Base-by-base conservation (phyloP, 305 asterid genomes). In the Stenogyne calaminthoides region DNA sequence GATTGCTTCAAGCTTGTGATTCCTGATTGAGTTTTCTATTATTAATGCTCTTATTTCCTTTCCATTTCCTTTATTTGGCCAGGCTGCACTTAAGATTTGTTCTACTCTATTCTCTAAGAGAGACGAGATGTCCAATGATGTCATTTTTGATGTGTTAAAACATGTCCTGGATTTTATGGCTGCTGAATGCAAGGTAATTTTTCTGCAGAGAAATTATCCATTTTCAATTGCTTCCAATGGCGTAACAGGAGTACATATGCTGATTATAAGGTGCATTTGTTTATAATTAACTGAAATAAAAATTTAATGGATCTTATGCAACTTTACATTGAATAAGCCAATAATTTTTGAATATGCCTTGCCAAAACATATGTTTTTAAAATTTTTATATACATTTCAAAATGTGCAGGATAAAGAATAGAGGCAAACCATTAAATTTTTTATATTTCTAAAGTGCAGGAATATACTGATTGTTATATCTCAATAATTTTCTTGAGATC, bases 171-270 rank as follows among this genome's bases (percentile, higher is more conserved):
- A 78, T 52, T 70, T 83, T 73, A 77, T 85, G 81, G 89, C 91
- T 67, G 73, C 79, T 51, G 94, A 86, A 71, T 84, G 93, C 86
- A 83, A 90, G 99, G 99, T 95, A 88, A 64, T 64, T 67, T 72
- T 39, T 57, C 20, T 29, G 42, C 11, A 34, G 51, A 55, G 27
- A 51, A 51, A 15, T 15, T 9, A 27, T 57, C 14, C 72, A n/a
- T 36, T 44, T 71, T 19, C 66, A 77, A 70, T 59, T 67, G 42
- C 62, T 22, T 51, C 66, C 29, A 14, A 9, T 49, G 46, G 20
- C 37, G 11, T 47, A 47, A 29, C 34, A 54, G n/a, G 74, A 49
- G 51, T 68, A 62, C 34, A 8, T 52, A 37, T 64, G 70, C 39
- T 56, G 20, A 47, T 47, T 47, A 20, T 20, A 47, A 16, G 46